phyloP scores from a whole-genome alignment of 495 filamentous ascomycete genomes.

The Haplographium delicatum region DNA sequence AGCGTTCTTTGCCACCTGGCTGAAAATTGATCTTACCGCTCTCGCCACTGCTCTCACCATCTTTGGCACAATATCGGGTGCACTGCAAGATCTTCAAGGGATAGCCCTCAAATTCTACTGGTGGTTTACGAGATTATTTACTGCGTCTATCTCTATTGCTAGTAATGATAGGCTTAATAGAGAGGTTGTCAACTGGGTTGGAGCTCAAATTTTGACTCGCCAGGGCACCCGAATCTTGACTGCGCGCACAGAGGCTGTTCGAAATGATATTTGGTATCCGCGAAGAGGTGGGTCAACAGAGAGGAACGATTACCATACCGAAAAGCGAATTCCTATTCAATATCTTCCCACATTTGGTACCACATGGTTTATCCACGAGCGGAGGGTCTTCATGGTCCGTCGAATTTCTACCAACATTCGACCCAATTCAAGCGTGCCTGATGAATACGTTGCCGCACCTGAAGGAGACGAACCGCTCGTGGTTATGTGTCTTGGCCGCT shows the following conservation, averaged over 20 bases:
- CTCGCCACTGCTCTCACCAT: constrained; percentile 29
- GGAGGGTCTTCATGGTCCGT: constrained; percentile 36
- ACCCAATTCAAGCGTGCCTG: constrained; percentile 22
- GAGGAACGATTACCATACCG: constrained; percentile 3
- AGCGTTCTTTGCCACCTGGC: constrained; percentile 5
- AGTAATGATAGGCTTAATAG: constrained; percentile 12
- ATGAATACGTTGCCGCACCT: constrained; percentile 36
- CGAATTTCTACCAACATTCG: constrained; percentile 15
- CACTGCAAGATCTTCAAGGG: constrained; percentile 22
- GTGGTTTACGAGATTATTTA: constrained; percentile 11
- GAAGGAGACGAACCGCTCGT: constrained; percentile 39
- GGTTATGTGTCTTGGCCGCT: constrained; percentile 41
- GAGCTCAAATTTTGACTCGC: constrained; percentile 2
- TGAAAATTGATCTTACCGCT: constrained; percentile 28
- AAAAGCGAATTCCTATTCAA: constrained; percentile 33
- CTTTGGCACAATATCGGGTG: constrained; percentile 28
- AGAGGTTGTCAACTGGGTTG: constrained; percentile 17
- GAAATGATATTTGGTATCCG: constrained; percentile 23
- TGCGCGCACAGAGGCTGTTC: constrained; percentile 14
- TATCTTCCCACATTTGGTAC: constrained; percentile 42
- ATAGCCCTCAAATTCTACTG: constrained; percentile 18
- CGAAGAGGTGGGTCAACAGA: constrained; percentile 19
- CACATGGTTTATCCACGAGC: constrained; percentile 37
- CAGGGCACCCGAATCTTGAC: constrained; percentile 11
- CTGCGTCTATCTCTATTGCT: constrained; percentile 9